phyloP scores from a whole-genome alignment of 306 rosid species.

The Oxytropis ochrocephala region DNA sequence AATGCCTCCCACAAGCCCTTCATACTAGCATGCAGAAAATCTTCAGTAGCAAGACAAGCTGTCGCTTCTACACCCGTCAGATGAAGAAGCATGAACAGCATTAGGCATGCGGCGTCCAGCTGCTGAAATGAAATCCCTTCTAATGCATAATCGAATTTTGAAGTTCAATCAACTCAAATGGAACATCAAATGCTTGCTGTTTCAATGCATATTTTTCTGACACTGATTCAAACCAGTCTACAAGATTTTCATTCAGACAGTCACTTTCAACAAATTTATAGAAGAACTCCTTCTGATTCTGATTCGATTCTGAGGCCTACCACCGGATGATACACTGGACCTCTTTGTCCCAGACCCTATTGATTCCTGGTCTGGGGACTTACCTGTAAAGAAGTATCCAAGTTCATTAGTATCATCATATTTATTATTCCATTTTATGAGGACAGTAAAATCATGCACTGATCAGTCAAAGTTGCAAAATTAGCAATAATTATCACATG shows the following conservation, averaged over 20 bases:
- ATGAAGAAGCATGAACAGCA: conserved; percentile 76
- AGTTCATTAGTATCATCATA: conserved; percentile 13
- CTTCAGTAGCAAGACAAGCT: conserved; percentile 85
- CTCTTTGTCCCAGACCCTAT: conserved; percentile 86
- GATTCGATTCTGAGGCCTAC: conserved; percentile 61
- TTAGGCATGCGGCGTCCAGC: conserved; percentile 87
- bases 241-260: conserved; percentile 50
- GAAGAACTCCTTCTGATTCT: conserved; percentile 77
- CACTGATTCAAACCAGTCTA: conserved; percentile 68
- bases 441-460: conserved; percentile 11
- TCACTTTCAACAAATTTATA: conserved; percentile 66
- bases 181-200: conserved; percentile 65
- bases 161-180: conserved; percentile 90
- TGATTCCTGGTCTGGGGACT: conserved; percentile 84
- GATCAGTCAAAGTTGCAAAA: neutral
- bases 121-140: conserved; percentile 97
- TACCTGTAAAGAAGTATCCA: conserved; percentile 49
- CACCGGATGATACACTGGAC: conserved; percentile 75
- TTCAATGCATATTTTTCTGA: conserved; percentile 35
- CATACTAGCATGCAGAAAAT: conserved; percentile 86
- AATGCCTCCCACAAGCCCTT: conserved; percentile 97
- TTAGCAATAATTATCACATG: neutral
- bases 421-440: neutral
- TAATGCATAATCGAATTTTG: conserved; percentile 94
- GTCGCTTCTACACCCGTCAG: conserved; percentile 85